Conservation (phyloP, 2,329 filamentous ascomycete species). For the Samsoniella hepiali region DNA sequence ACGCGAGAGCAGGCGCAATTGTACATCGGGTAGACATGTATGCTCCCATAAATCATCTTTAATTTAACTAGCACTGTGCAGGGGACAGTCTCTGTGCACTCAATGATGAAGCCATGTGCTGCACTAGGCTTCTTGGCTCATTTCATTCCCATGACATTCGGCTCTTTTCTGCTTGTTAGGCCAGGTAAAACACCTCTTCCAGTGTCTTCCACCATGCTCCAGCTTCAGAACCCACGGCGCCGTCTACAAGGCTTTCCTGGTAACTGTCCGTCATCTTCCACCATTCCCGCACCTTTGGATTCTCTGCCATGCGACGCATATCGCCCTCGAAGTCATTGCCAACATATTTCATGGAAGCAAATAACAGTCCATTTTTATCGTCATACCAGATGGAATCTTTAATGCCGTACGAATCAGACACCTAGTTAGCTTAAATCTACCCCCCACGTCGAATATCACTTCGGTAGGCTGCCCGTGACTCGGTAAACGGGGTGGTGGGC, state of each 20-base stretch:
- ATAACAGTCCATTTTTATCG: conserved; percentile 59
- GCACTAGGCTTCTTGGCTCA: too few species aligned
- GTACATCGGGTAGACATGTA: not conserved
- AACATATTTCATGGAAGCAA: conserved; percentile 76
- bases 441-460: not conserved
- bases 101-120: not conserved
- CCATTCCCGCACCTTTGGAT: conserved; percentile 72
- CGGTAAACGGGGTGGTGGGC: not conserved
- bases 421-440: not conserved
- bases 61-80: not conserved
- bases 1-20: not conserved
- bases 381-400: conserved; percentile 73
- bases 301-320: conserved; percentile 72
- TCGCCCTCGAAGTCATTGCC: conserved; percentile 69
- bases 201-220: conserved; percentile 67
- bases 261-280: conserved; percentile 77
- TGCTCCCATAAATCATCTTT: not conserved
- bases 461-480: not conserved
- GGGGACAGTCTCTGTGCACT: not conserved
- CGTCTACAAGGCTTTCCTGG: conserved; percentile 63
- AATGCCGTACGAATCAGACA: not conserved
- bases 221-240: conserved; percentile 55
- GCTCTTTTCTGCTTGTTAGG: conserved; percentile 30
- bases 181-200: conserved; percentile 65
- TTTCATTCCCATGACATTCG: not conserved